Evolutionary conservation across 306 rosid genomes (phyloP), one percentile per base, ranked within the genome.

Genomic region (Chamaecrista fasciculata): DNA sequence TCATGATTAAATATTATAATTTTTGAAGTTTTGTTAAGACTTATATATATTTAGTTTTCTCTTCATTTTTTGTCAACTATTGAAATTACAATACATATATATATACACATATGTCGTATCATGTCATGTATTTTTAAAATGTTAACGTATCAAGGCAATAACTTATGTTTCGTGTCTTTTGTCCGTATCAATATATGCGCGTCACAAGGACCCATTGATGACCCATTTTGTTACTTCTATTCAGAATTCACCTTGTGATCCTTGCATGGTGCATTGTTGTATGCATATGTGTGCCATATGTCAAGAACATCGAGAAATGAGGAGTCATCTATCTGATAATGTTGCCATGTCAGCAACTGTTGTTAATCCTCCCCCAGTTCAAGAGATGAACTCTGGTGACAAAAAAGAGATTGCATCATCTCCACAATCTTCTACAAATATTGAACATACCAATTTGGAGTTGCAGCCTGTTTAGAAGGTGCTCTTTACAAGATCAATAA

Each of bases 161-260:
- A 40, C 11, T 11, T n/a, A 2, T 40, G 44, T 40, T 40, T 40
- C 44, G 44, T n/a, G n/a, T n/a, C n/a, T n/a, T n/a, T n/a, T n/a
- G n/a, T n/a, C n/a, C n/a, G n/a, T n/a, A n/a, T n/a, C n/a, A n/a
- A n/a, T n/a, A n/a, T n/a, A n/a, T n/a, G n/a, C n/a, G n/a, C n/a
- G 3, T 40, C 10, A 4, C 43, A 33, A 8, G 9, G 16, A 46
- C 11, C 46, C 8, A 4, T 28, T 72, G 16, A 36, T 69, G 56
- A 55, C 48, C 19, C 12, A 16, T 44, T 62, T 14, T 68, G 23
- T 34, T 70, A 26, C 39, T 52, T 69, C 11, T 18, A 39, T 73
- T 56, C 76, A 85, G 86, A 77, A 82, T 72, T 82, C 86, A 39
- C 89, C 84, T 7, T 85, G 84, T 76, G 89, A 85, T 60, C 86